phyloP scores from a whole-genome alignment of 495 filamentous ascomycete species.

The Astrothelium subdiscretum region DNA sequence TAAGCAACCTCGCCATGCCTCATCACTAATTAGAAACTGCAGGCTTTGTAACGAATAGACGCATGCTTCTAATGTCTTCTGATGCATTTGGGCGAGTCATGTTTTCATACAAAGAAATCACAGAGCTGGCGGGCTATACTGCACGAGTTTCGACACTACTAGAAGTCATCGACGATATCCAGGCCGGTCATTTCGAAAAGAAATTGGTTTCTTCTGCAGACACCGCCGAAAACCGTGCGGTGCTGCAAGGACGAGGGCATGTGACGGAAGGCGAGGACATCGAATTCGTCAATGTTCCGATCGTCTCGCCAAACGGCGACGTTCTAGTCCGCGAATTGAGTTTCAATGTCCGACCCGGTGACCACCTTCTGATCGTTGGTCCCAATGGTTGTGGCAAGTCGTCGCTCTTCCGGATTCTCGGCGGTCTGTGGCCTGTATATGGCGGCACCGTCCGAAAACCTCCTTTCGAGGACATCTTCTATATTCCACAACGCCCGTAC shows the following conservation, averaged over 20 bases:
- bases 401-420: constrained; percentile 87
- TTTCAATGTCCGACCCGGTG: constrained; percentile 73
- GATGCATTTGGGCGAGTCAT: constrained; percentile 94
- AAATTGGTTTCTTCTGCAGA: constrained; percentile 82
- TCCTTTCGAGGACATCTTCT: constrained; percentile 83
- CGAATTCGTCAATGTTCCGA: constrained; percentile 84
- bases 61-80: constrained; percentile 81
- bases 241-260: constrained; percentile 66
- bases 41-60: constrained; percentile 85
- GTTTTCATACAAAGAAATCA: constrained; percentile 96
- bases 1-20: not conserved
- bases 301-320: constrained; percentile 93
- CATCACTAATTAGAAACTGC: constrained; percentile 1
- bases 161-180: constrained; percentile 88
- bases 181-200: constrained; percentile 83
- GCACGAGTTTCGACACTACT: constrained; percentile 79
- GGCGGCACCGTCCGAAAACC: constrained; percentile 87
- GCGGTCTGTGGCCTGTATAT: constrained; percentile 97
- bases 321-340: constrained; percentile 73
- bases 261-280: constrained; percentile 72
- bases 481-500: constrained; percentile 94
- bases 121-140: constrained; percentile 91
- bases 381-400: constrained; percentile 97
- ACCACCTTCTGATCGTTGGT: constrained; percentile 88
- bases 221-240: constrained; percentile 62